These are phyloP conservation scores for Conringia planisiliqua DNA, from an alignment of 345 rosid genomes.

Conservation along the genomic window DNA sequence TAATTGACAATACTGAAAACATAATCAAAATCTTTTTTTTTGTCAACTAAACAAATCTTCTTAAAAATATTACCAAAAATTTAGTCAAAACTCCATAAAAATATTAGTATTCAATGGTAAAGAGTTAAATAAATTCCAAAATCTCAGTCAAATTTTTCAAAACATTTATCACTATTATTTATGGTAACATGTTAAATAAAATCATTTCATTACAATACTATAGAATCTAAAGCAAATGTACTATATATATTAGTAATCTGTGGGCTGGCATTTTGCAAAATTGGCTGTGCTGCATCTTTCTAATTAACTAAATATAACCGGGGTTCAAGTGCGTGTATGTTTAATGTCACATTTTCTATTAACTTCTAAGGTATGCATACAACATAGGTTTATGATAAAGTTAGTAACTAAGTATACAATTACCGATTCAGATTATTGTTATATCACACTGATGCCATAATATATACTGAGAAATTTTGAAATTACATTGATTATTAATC, in stretches of 20 bases:
- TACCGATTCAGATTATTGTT: no score
- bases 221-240: background rate
- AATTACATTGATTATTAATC: no score
- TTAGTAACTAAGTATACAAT: no score
- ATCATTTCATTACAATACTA: no score
- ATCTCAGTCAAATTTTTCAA: background rate
- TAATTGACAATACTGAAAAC: background rate
- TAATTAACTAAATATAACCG: no score
- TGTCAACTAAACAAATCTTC: background rate
- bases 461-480: no score
- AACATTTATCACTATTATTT: background rate
- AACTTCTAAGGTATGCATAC: background rate
- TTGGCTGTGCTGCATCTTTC: background rate
- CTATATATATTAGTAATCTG: background rate
- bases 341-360: no score
- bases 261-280: no score
- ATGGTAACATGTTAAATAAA: background rate
- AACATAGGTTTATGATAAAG: no score
- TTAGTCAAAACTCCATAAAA: no score
- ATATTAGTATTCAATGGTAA: background rate
- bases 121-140: background rate
- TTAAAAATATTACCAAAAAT: background rate
- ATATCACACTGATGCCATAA: background rate
- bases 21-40: background rate
- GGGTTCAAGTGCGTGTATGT: background rate